phyloP scores from a whole-genome alignment of 345 rosid species.

The Crucihimalaya himalaica region DNA sequence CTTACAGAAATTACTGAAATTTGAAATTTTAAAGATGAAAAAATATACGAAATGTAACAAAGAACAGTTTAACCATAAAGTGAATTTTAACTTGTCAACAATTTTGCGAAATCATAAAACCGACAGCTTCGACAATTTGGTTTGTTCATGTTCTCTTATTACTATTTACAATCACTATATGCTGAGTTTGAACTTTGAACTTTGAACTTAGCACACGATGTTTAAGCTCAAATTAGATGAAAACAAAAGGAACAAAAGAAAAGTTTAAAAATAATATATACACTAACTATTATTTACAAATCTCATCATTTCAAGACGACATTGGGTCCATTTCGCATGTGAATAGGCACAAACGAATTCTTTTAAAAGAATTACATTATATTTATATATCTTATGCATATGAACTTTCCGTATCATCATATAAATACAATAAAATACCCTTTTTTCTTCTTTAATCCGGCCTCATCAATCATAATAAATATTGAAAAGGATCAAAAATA shows the following conservation, averaged over 20 bases:
- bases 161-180: background rate
- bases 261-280: background rate
- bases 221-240: background rate
- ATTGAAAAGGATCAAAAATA: background rate
- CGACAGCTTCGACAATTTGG: no score
- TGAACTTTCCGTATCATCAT: background rate
- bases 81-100: no score
- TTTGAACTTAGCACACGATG: background rate
- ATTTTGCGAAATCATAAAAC: no score
- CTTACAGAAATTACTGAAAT: no score
- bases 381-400: background rate
- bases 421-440: background rate
- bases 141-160: background rate
- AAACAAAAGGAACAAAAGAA: background rate
- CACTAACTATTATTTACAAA: background rate
- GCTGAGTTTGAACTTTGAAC: background rate
- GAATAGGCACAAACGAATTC: constrained; percentile 22
- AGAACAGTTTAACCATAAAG: no score
- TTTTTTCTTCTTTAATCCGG: background rate
- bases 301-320: constrained; percentile 32
- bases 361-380: background rate
- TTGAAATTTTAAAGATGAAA: no score
- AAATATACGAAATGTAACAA: no score
- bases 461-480: background rate
- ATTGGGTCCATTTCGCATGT: constrained; percentile 36